phyloP scores from a whole-genome alignment of 345 rosid genomes.

The Abelmoschus esculentus region DNA sequence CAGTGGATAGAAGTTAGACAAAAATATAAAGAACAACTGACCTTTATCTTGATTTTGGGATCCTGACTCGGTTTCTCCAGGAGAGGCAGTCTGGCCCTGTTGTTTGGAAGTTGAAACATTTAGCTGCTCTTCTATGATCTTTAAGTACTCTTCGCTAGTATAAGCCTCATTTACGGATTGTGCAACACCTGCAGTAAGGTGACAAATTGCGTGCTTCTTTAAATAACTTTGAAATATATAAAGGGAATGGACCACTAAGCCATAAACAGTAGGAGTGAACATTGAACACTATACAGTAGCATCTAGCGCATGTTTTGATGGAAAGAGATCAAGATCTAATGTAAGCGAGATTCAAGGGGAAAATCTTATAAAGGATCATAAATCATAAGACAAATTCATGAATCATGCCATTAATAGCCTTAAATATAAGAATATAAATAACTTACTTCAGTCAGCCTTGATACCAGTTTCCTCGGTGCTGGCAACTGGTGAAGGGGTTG shows the following conservation, averaged over 20 bases:
- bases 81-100: constrained; percentile 22
- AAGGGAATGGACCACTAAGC: background rate
- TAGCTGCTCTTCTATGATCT: constrained; percentile 78
- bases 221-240: background rate
- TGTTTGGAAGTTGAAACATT: constrained; percentile 42
- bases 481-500: constrained; percentile 36
- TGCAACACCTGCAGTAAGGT: constrained; percentile 45
- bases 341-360: background rate
- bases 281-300: background rate
- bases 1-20: background rate
- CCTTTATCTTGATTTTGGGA: constrained; percentile 23
- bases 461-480: constrained; percentile 28
- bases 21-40: background rate
- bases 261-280: background rate
- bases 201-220: constrained; percentile 1
- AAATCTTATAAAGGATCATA: background rate
- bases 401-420: background rate
- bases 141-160: constrained; percentile 67
- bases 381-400: background rate
- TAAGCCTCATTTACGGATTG: constrained; percentile 43
- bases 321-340: background rate
- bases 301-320: background rate
- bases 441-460: constrained; percentile 54
- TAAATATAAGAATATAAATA: background rate
- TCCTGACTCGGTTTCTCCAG: constrained; percentile 28